Percentiles rank a stretch among this genome's conserved stretches.
These are phyloP conservation scores for Pisolithus tinctorius DNA, from an alignment of 768 basidiomycete genomes.

Conservation along the genomic window DNA sequence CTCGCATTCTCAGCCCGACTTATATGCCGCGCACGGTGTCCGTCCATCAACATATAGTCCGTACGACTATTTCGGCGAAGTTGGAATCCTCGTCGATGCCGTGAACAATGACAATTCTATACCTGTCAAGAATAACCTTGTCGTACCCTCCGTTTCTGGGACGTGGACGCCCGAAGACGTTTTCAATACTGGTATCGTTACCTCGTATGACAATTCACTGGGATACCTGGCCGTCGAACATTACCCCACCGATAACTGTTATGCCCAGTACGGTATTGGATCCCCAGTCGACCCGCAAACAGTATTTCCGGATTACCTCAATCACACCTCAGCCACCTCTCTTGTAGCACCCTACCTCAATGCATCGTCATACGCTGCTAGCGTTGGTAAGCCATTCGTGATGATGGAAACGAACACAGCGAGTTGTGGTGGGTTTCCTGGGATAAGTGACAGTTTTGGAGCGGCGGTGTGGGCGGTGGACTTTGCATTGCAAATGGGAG, in stretches of 20 bases:
- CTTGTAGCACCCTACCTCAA: constrained; percentile 33
- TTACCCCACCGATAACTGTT: constrained; percentile 32
- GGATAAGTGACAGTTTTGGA: constrained; percentile 44
- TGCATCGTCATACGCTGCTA: constrained; percentile 27
- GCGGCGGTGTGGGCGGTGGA: constrained; percentile 47
- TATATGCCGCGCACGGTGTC: constrained; percentile 32
- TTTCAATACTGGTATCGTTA: constrained; percentile 26
- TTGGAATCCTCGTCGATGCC: constrained; percentile 19
- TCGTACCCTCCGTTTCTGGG: constrained; percentile 27
- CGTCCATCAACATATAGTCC: constrained; percentile 24
- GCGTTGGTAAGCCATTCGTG: constrained; percentile 32
- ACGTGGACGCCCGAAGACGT: constrained; percentile 27
- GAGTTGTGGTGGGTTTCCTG: constrained; percentile 49
- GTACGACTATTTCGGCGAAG: constrained; percentile 26
- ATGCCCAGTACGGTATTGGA: constrained; percentile 16
- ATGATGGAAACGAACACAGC: constrained; percentile 54
- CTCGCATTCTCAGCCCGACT: constrained; percentile 30
- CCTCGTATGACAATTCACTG: constrained; percentile 23
- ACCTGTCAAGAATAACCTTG: constrained; percentile 21
- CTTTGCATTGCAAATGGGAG: constrained; percentile 43
- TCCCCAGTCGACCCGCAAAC: constrained; percentile 27
- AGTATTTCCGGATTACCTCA: constrained; percentile 38
- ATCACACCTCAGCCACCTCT: constrained; percentile 31
- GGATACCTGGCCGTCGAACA: constrained; percentile 36
- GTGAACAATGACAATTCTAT: constrained; percentile 16